Evolutionary conservation across 768 basidiomycete species (phyloP), one percentile per base, ranked within the genome.

Genomic region (Ephemerocybe angulata): DNA sequence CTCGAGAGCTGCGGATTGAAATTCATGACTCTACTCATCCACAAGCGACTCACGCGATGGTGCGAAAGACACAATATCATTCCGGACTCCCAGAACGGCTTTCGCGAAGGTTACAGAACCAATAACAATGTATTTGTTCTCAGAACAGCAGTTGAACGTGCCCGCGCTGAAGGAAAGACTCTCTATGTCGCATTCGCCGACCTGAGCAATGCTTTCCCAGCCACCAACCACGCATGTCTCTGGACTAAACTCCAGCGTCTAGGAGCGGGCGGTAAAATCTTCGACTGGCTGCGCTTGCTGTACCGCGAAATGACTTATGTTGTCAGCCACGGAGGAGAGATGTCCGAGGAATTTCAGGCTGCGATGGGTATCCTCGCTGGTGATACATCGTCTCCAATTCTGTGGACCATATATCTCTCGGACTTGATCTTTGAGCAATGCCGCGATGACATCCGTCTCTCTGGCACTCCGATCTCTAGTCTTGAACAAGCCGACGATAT

Each of bases 1-100:
- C 58, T 70, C 0, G 70, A 72, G 50, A 61, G 65, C 53, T 68
- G 64, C 52, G 33, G 68, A 8, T 53, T 68, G 12, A 71, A 71
- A 49, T 5, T 60, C 17, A 17, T 63, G 11, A 71, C 66, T 0
- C 57, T 68, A 0, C 56, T 71, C 15, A 62, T 68, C 3, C 63
- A 67, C 10, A 31, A 38, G 5, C 54, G 67, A 13, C 44, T 47
- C 4, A 47, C 22, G n/a, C 6, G 10, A 4, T 47, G 44, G 44
- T 25, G 6, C n/a, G 44, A 47, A 15, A n/a, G 15, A 10, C 6
- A 47, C 7, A n/a, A n/a, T 17, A 25, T 47, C 12, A 22, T 47
- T 15, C 60, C 60, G 0, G 53, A 50, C 8, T 52, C 55, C 4
- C 62, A 63, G 37, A 64, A 64, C 51, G 63, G 61, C 4, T 62